Evolutionary conservation across 352 stramenopile species (phyloP).

Genomic region (Thraustochytrium striatum): DNA sequence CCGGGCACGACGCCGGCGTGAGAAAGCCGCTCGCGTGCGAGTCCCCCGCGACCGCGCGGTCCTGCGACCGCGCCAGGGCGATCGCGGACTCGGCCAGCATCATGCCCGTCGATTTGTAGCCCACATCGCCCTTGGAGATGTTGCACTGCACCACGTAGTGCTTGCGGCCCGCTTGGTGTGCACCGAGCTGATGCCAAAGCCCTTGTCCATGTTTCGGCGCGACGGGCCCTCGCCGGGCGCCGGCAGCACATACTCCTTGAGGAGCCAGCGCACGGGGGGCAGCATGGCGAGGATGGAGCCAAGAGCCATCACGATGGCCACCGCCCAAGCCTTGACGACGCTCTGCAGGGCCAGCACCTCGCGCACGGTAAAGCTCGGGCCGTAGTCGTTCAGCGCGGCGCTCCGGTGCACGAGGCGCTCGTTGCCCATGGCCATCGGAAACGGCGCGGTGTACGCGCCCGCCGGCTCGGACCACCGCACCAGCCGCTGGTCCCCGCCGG

Average conservation of each 20-base stretch:
- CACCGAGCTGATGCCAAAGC: slow-evolving; percentile 49
- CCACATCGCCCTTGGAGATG: background rate
- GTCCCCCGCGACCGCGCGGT: no score
- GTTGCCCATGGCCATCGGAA: background rate
- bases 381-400: background rate
- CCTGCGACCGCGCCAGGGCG: slow-evolving; percentile 1
- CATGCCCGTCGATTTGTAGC: slow-evolving; percentile 30
- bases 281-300: background rate
- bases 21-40: background rate
- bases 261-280: background rate
- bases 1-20: background rate
- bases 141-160: background rate
- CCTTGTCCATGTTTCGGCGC: slow-evolving; percentile 69
- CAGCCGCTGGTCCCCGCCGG: background rate
- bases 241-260: slow-evolving; percentile 56
- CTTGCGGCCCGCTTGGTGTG: background rate
- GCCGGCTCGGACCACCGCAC: background rate
- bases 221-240: slow-evolving; percentile 72
- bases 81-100: slow-evolving; percentile 34
- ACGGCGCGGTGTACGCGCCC: background rate
- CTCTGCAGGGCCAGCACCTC: background rate
- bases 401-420: background rate
- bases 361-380: background rate
- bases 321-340: background rate
- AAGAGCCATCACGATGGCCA: background rate